Evolutionary conservation across 495 filamentous ascomycete genomes (phyloP).

Genomic region (Penicillium cataractarum): DNA sequence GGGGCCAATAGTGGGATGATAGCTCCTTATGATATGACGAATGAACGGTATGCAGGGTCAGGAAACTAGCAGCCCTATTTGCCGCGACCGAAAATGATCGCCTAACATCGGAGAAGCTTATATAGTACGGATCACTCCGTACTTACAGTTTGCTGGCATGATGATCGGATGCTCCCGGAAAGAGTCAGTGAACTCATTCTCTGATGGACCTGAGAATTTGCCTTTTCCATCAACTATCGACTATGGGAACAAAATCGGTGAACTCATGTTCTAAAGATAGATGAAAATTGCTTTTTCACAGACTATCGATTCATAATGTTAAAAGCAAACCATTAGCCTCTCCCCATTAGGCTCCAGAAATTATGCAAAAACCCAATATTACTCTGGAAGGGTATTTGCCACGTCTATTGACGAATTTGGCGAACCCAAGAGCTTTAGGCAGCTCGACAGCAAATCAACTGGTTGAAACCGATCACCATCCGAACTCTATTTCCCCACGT

Average conservation of each 20-base stretch:
- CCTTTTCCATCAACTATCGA: no score
- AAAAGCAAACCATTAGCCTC: background rate
- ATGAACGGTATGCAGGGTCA: background rate
- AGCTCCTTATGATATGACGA: background rate
- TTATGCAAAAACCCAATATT: background rate
- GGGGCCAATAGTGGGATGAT: background rate
- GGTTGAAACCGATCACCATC: background rate
- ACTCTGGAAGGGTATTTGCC: background rate
- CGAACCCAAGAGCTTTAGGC: background rate
- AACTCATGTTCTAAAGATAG: no score
- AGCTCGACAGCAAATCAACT: background rate
- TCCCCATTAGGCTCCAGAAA: background rate
- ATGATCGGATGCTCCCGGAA: no score
- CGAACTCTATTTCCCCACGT: slow-evolving; percentile 1
- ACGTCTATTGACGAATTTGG: background rate
- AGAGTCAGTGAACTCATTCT: no score
- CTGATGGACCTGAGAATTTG: no score
- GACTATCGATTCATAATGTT: no score
- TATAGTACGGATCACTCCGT: background rate
- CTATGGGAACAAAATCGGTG: no score
- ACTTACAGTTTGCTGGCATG: no score
- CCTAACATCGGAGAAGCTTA: background rate
- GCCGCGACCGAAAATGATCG: background rate
- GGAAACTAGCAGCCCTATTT: background rate
- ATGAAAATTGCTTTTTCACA: no score